Conservation (phyloP, 2,329 filamentous ascomycete species). For the Monilinia fructicola region DNA sequence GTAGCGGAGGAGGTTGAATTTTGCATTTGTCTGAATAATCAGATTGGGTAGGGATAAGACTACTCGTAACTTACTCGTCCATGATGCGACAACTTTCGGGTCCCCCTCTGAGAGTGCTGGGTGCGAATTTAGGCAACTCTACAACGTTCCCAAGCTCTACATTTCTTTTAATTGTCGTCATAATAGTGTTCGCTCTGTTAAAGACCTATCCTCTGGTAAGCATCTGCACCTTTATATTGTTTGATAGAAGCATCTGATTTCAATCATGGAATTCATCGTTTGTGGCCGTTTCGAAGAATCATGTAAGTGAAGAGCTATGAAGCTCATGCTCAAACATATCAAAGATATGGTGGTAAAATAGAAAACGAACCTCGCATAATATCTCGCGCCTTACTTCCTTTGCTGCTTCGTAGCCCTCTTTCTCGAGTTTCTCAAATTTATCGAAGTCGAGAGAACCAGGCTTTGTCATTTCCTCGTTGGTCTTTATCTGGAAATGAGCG, state of each 20-base stretch:
- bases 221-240: not conserved
- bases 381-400: constrained; percentile 78
- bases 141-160: constrained; percentile 56
- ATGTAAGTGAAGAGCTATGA: not conserved
- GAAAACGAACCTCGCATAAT: constrained; percentile 51
- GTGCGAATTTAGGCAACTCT: constrained; percentile 60
- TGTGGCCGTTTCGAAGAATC: not conserved
- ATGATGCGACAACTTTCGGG: constrained; percentile 18
- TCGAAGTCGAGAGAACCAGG: constrained; percentile 67
- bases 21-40: not conserved
- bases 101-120: constrained; percentile 53
- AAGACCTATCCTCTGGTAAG: constrained; percentile 8
- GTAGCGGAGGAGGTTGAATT: too few species aligned
- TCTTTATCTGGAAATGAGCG: constrained; percentile 79
- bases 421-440: constrained; percentile 67
- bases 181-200: constrained; percentile 59
- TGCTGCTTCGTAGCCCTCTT: constrained; percentile 71
- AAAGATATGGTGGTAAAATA: not conserved
- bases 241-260: not conserved
- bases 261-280: not conserved
- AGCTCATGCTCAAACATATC: constrained; percentile 36
- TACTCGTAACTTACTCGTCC: not conserved
- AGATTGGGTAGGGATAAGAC: not conserved
- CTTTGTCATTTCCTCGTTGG: constrained; percentile 60
- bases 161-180: constrained; percentile 60